Percentiles rank a stretch among this genome's conserved stretches.
phyloP scores from a whole-genome alignment of 2,329 filamentous ascomycete genomes.

The Xylariaceae sp. region DNA sequence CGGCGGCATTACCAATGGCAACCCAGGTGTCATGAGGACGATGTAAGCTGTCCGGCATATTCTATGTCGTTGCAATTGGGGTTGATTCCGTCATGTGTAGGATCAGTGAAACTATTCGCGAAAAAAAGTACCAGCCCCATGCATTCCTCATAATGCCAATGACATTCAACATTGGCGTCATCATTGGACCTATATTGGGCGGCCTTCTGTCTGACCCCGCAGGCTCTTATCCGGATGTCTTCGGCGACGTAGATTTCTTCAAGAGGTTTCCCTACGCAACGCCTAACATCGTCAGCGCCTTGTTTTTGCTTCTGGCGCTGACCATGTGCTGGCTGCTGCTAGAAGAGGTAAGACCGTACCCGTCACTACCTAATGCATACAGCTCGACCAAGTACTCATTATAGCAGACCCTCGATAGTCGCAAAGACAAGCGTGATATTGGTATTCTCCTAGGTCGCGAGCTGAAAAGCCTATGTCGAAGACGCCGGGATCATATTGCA shows the following conservation, averaged over 20 bases:
- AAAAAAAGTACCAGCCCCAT: conserved; percentile 43
- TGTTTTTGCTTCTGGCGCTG: conserved; percentile 43
- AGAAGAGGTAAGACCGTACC: conserved; percentile 41
- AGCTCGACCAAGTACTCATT: conserved; percentile 3
- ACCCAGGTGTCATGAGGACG: conserved; percentile 70
- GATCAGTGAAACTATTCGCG: conserved; percentile 42
- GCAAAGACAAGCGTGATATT: conserved; percentile 38
- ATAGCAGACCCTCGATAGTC: conserved; percentile 43
- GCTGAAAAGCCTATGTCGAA: conserved; percentile 29
- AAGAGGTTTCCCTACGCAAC: conserved; percentile 49
- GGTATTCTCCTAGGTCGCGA: conserved; percentile 39
- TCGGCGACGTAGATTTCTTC: conserved; percentile 46
- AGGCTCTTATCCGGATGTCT: conserved; percentile 39
- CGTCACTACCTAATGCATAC: too few species aligned
- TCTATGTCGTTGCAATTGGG: too few species aligned
- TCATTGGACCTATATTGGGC: conserved; percentile 52
- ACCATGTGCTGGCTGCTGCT: conserved; percentile 46
- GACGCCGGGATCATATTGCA: conserved; percentile 18
- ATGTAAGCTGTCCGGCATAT: conserved; percentile 43
- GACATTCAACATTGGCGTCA: conserved; percentile 67
- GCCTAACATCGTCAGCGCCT: conserved; percentile 50
- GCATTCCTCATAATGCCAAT: conserved; percentile 51
- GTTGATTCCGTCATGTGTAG: conserved; percentile 20
- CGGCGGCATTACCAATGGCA: conserved; percentile 68
- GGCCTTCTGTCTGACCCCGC: conserved; percentile 45